Evolutionary conservation across 768 basidiomycete species (phyloP), one percentile per base, ranked within the genome.

Genomic region (Heimioporus sp.): DNA sequence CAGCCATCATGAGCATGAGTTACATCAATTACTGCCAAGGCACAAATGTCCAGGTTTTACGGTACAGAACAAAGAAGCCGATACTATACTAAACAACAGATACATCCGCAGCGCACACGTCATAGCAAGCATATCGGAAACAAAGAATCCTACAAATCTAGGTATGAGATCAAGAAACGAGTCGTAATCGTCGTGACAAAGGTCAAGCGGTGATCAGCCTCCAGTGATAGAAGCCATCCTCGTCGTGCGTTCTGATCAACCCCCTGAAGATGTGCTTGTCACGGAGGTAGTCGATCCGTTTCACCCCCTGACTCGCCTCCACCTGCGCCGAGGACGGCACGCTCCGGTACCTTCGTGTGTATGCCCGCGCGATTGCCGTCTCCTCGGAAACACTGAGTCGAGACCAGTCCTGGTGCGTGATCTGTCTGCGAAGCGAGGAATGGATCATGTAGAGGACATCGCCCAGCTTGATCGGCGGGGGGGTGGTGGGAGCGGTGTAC

Each of bases 381-480:
- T 62, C 65, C 52, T 66, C 51, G 5, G 55, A 63, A 15, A 49
- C 11, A 48, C 55, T 61, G 46, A 71, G 61, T 30, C 36, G 58
- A 17, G 55, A 69, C 75, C 69, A 71, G 53, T 76, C 68, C 13
- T 60, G 58, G 43, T 72, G 72, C 0, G 66, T 65, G 48, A 75
- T 69, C 52, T 70, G 68, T 49, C 66, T 62, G 48, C 79, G 80
- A 54, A 86, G 61, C n/a, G 68, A 64, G 19, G 65, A 66, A 57
- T 82, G 76, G 39, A 86, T 70, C 43, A 73, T 74, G 49, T 72
- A 66, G 43, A 87, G 71, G 17, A 87, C 74, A 56, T 86, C 85
- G n/a, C 76, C 74, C 4, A 87, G 67, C 3, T 76, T 78, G 59
- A 87, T 81, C 3, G 78, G 76, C 2, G 73, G 73, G 19, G 60